Evolutionary conservation across 495 filamentous ascomycete species (phyloP), one percentile per base, ranked within the genome.

Genomic region (Hypoxylon perforatum): DNA sequence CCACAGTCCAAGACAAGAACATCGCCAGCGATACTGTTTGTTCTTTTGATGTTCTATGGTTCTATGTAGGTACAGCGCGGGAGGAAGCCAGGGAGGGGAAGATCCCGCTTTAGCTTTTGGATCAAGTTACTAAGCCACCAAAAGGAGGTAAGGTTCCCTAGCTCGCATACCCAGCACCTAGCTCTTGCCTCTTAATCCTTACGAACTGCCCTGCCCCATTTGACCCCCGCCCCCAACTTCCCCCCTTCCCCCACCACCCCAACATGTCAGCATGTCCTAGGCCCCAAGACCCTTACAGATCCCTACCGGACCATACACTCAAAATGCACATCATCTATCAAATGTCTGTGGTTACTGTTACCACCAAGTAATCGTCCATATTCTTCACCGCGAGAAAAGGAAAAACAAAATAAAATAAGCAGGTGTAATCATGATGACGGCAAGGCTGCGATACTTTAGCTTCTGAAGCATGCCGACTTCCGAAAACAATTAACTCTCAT

Each of bases 381-480:
- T 11, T 15, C n/a, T 6, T 17, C n/a, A n/a, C 5, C 39, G 12
- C 3, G 39, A 8, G 23, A 25, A 17, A 49, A 28, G n/a, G n/a
- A n/a, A n/a, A n/a, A n/a, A n/a, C n/a, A n/a, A 33, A 33, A 4
- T 30, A 33, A 2, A 33, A 33, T 12, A 17, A 22, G 22, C 3
- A 33, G 46, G 10, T 30, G 46, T 38, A 12, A 45, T 49, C 36
- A 48, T 33, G 21, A 53, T 17, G 22, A 44, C 19, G 41, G 17
- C 30, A 55, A 50, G 45, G 49, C 44, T 59, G 41, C 18, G 33
- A 55, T 25, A 12, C 55, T 56, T 63, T 36, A 47, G 42, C 15
- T 15, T 33, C 30, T 9, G 18, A 51, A 22, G 45, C 57, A 58
- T 68, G 59, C 47, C 28, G 51, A 56, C 56, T 69, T 64, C 66